Conservation (phyloP, 2,329 filamentous ascomycete species). For the Trichoderma sp. region DNA sequence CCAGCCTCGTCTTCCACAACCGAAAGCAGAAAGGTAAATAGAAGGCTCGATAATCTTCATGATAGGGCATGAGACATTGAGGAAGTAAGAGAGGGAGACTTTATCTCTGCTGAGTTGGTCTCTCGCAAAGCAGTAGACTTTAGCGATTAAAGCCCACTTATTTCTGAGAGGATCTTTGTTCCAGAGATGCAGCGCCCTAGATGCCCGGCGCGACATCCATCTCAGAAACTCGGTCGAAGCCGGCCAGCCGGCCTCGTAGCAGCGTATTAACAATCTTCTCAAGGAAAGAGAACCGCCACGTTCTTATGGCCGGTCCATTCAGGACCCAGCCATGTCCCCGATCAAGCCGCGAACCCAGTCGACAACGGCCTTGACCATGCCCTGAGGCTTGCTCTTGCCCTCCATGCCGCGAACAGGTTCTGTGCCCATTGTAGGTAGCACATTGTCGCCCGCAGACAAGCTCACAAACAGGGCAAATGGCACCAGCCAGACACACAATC, state of each 20-base stretch:
- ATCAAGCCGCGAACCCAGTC: conserved; percentile 56
- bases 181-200: not conserved
- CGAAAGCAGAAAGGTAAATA: not conserved
- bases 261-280: not conserved
- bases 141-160: not conserved
- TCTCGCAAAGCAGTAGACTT: not conserved
- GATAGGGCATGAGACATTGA: not conserved
- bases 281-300: not conserved
- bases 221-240: not conserved
- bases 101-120: not conserved
- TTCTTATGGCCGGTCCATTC: conserved; percentile 24
- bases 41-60: not conserved
- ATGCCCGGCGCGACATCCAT: not conserved
- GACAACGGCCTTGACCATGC: conserved; percentile 65
- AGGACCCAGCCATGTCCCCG: conserved; percentile 41
- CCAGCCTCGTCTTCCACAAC: not conserved
- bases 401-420: conserved; percentile 48
- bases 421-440: conserved; percentile 86
- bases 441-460: conserved; percentile 89
- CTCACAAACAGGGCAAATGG: conserved; percentile 95
- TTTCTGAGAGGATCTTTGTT: not conserved
- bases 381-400: conserved; percentile 55
- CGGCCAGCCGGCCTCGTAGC: not conserved
- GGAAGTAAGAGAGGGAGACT: not conserved
- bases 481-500: conserved; percentile 93